phyloP scores from a whole-genome alignment of 306 rosid genomes.

The Vigna trinervia region DNA sequence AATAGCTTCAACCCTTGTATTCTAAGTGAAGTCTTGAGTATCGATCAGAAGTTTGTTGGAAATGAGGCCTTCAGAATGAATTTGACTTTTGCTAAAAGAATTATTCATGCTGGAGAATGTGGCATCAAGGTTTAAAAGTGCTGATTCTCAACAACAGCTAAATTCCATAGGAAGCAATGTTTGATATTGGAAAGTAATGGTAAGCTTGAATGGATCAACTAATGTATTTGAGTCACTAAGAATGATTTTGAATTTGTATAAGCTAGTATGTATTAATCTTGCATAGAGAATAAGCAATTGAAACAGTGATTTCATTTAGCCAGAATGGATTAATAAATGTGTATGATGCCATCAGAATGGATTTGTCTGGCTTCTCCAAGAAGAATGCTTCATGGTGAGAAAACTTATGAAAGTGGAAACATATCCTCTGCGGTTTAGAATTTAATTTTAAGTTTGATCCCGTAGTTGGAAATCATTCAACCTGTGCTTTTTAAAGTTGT shows the following conservation, averaged over 20 bases:
- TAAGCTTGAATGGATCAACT: background rate
- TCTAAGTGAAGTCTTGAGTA: background rate
- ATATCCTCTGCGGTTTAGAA: background rate
- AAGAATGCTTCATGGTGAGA: constrained; percentile 2
- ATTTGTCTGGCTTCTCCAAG: background rate
- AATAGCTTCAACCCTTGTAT: background rate
- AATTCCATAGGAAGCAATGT: background rate
- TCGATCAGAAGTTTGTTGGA: background rate
- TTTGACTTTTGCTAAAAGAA: background rate
- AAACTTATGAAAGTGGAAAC: background rate
- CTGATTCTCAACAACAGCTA: constrained; percentile 1
- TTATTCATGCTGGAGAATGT: background rate
- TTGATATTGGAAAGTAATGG: background rate
- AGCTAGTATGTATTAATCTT: background rate
- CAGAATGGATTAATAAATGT: background rate
- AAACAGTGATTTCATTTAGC: background rate
- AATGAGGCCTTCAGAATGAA: background rate
- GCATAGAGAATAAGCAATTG: background rate
- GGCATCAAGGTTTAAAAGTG: background rate
- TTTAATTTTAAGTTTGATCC: background rate
- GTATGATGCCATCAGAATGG: background rate
- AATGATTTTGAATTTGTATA: background rate
- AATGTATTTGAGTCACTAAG: background rate
- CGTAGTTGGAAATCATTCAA: background rate
- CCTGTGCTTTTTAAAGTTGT: background rate